Conservation (phyloP, 2,329 filamentous ascomycete species). For the Sporothrix dimorphospora region DNA sequence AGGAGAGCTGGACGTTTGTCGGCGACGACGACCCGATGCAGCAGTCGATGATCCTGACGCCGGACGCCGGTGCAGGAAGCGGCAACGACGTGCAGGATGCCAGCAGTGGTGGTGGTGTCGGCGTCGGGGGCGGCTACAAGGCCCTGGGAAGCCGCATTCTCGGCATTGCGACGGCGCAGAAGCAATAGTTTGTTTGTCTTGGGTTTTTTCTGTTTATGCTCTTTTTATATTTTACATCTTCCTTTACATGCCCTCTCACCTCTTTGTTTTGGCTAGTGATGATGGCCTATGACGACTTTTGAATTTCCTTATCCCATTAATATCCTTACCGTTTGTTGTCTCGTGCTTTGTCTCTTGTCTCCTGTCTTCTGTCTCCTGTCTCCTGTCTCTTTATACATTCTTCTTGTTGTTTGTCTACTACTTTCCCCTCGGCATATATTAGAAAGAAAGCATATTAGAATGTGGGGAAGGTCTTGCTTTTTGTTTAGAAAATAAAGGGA, state of each 20-base stretch:
- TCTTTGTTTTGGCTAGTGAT: neutral
- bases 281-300: neutral
- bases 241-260: neutral
- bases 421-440: constrained; percentile 7
- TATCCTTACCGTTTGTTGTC: too few species aligned
- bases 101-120: neutral
- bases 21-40: constrained; percentile 48
- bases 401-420: neutral
- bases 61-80: neutral
- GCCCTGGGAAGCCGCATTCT: constrained; percentile 27
- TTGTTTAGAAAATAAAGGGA: neutral
- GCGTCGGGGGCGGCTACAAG: constrained; percentile 10
- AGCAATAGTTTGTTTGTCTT: neutral
- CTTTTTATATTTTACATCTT: neutral
- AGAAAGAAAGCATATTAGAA: constrained; percentile 9
- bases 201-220: neutral
- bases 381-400: neutral
- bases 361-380: neutral
- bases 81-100: neutral
- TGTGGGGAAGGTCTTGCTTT: neutral
- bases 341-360: neutral
- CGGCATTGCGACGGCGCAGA: constrained; percentile 8
- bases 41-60: constrained; percentile 29
- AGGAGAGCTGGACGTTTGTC: constrained; percentile 91
- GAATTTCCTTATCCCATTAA: neutral